Evolutionary conservation across 495 filamentous ascomycete species (phyloP), one percentile per base, ranked within the genome.

Genomic region (Haplographium delicatum): DNA sequence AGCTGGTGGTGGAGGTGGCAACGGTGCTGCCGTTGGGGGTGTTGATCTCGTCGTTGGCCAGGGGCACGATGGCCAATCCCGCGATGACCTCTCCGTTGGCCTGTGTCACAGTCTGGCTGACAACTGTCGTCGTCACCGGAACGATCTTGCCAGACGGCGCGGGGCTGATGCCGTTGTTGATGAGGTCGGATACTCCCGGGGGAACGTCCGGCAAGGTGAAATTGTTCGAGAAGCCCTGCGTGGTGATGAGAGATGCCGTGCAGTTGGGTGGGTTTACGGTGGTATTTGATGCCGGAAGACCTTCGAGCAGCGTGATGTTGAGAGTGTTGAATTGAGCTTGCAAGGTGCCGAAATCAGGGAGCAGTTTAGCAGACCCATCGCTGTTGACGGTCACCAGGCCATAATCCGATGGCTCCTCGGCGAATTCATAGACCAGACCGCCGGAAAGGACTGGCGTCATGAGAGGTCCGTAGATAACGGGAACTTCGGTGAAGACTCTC

Each of bases 371-470:
- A 18, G 78, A 81, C 57, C 73, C 77, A 54, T 89, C 83, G 51
- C 67, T 61, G 60, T 84, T 82, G 54, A 89, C 64, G 47, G 75
- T 59, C 58, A 94, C 86, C 5, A 96, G 76, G 49, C 90, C 90
- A 62, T 80, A 96, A 60, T 91, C 70, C 46, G 75, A 76, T 2
- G 54, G 50, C 61, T 94, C 88, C 67, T 94, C 72, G 15, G 81
- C 83, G 68, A 80, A 95, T 68, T 95, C 85, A 71, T 95, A 95
- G 35, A 96, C 84, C 27, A 97, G 68, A 54, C 93, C 91, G 51
- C 91, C 91, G 20, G 85, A 87, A 68, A 96, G 83, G 28, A 82
- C 72, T 49, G 70, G 68, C 20, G 79, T 84, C 89, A 97, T 95
- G 44, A 93, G 65, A 22, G 72, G 54, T 49, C 89, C 79, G 67